Conservation (phyloP, 768 basidiomycete species). For the Dioszegia hungarica region DNA sequence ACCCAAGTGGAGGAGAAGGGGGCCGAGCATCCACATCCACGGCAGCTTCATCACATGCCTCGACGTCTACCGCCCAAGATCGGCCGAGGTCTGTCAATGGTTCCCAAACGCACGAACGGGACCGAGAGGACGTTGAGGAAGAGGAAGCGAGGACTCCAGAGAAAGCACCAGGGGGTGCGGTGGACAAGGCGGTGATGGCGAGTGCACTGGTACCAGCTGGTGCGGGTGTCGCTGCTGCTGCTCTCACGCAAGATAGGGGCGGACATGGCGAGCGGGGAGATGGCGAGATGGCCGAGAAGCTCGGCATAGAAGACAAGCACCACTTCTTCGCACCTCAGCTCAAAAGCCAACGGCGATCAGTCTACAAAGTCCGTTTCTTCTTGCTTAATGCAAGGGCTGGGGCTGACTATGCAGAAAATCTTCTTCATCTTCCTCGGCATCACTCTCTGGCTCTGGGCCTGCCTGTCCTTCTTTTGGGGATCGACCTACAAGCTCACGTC, state of each 20-base stretch:
- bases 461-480: conserved; percentile 41
- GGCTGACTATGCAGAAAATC: conserved; percentile 10
- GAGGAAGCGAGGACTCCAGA: neutral
- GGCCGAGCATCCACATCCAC: neutral
- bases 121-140: neutral
- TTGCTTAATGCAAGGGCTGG: neutral
- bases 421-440: conserved; percentile 14
- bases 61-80: neutral
- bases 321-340: conserved; percentile 3
- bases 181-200: conserved; percentile 11
- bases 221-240: conserved; percentile 13
- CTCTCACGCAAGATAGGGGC: neutral
- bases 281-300: conserved; percentile 1
- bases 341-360: conserved; percentile 10
- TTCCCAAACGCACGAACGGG: neutral
- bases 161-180: conserved; percentile 1
- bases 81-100: too few species aligned
- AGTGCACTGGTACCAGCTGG: conserved; percentile 2
- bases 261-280: conserved; percentile 7
- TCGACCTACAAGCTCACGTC: conserved; percentile 22
- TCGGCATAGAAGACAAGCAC: conserved; percentile 10
- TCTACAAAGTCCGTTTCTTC: conserved; percentile 14
- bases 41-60: neutral
- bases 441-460: conserved; percentile 30
- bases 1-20: neutral